Evolutionary conservation across 305 asterid genomes (phyloP).

Genomic region (Coffea humblotiana): DNA sequence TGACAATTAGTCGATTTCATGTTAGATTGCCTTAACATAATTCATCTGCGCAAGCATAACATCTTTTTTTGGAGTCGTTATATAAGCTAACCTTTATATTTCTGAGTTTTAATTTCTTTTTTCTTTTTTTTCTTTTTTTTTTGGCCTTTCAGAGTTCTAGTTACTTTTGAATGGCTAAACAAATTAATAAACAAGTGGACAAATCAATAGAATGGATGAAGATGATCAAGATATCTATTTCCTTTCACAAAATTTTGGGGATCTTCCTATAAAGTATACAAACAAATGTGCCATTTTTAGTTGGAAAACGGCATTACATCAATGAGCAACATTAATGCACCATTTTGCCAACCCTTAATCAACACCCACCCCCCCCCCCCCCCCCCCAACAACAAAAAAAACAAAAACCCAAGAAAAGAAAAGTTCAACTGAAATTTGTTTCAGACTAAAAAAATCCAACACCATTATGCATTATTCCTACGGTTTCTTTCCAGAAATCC

Average conservation of each 20-base stretch:
- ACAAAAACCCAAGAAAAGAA: no score
- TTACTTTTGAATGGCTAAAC: not conserved
- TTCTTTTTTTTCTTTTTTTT: not conserved
- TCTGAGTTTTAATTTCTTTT: not conserved
- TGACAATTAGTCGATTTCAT: no score
- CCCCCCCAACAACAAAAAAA: no score
- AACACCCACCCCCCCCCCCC: no score
- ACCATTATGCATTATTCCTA: not conserved
- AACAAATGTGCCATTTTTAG: not conserved
- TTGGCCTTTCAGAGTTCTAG: not conserved
- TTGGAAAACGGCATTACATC: not conserved
- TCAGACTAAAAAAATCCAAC: not conserved
- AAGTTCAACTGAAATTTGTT: no score
- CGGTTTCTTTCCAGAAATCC: slow-evolving; percentile 52
- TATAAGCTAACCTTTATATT: not conserved
- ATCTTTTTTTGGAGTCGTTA: no score
- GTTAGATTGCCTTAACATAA: no score
- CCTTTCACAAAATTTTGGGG: not conserved
- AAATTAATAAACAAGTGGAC: not conserved
- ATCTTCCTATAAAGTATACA: not conserved
- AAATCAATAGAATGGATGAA: not conserved
- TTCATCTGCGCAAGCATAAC: no score
- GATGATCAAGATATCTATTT: not conserved
- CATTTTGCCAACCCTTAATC: not conserved
- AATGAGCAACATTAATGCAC: not conserved